Evolutionary conservation across 2,329 filamentous ascomycete genomes (phyloP), one percentile per base, ranked within the genome.

Genomic region (Colletotrichum higginsianum): DNA sequence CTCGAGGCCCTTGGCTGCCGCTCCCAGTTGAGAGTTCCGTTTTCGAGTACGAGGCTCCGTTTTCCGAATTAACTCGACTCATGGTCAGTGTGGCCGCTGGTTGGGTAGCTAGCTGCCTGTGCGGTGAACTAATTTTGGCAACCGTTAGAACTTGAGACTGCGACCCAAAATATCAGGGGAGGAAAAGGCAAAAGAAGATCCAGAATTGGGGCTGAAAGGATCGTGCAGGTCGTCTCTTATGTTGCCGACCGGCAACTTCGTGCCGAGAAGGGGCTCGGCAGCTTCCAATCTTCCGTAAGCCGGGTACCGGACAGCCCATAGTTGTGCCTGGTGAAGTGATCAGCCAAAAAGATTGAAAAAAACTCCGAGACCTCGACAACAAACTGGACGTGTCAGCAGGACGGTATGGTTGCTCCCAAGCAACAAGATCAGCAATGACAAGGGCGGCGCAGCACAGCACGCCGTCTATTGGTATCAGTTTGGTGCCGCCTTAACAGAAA

Each of bases 251-350:
- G 55, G 55, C 55, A 58, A 42, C 38, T 30, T 18, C 8, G 18
- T 58, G 38, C 55, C 38, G 55, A 30, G 21, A n/a, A 26, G n/a
- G 21, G 21, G 38, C 55, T 26, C 38, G 55, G 38, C 38, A 40
- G 55, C 55, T 21, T 58, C 55, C 21, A 26, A 26, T 18, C 55
- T 23, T 42, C 16, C 55, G 18, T 58, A 44, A 44, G 55, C 55
- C 9, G 55, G 40, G 38, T 38, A 13, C 18, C 40, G 38, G n/a
- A 23, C 55, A 40, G 55, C 38, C 38, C 38, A 12, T 16, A 40
- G 9, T 26, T 26, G 38, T 15, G n/a, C 11, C 4, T n/a, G n/a
- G 21, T 42, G 38, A n/a, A 16, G 13, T 23, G 9, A 2, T 21
- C 8, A 15, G 35, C 38, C n/a, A 9, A 44, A 13, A 23, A 16